A percentile compares a stretch with the other conserved stretches of the same genome.
These are phyloP conservation scores for Poronia punctata DNA, from an alignment of 495 filamentous ascomycete genomes.

Conservation along the genomic window DNA sequence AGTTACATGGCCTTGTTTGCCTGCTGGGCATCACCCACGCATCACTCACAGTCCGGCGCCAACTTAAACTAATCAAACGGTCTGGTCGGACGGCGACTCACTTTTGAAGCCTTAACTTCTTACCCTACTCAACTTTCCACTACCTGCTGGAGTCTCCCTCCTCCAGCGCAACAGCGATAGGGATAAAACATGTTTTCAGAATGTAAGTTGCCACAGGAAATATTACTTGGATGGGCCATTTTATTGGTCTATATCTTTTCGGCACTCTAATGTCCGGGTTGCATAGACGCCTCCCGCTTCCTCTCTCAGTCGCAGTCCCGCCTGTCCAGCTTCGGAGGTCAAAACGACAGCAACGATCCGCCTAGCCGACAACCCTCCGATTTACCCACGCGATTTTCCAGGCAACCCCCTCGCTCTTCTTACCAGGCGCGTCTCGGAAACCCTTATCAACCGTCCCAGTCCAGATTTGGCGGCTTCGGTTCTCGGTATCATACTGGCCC, in stretches of 20 bases:
- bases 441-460: slow-evolving; percentile 61
- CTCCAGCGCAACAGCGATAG: slow-evolving; percentile 14
- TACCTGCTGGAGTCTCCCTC: slow-evolving; percentile 26
- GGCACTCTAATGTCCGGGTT: slow-evolving; percentile 13
- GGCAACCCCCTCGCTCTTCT: slow-evolving; percentile 30
- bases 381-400: slow-evolving; percentile 29
- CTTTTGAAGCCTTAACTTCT: slow-evolving; percentile 11
- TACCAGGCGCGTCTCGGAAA: slow-evolving; percentile 46
- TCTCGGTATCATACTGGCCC: slow-evolving; percentile 59
- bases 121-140: slow-evolving; percentile 2
- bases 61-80: too few species aligned
- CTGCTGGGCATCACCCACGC: too few species aligned
- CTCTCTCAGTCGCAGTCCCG: slow-evolving; percentile 95
- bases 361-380: slow-evolving; percentile 25
- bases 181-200: slow-evolving; percentile 81
- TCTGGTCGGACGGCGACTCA: too few species aligned
- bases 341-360: slow-evolving; percentile 49
- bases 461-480: slow-evolving; percentile 67
- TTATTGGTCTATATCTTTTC: slow-evolving; percentile 7
- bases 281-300: slow-evolving; percentile 88
- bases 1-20: too few species aligned
- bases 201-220: slow-evolving; percentile 57
- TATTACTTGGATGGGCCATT: neutral
- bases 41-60: too few species aligned
- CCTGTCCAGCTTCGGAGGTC: slow-evolving; percentile 52